Evolutionary conservation across 441 rosid genomes (phyloP), one percentile per base, ranked within the genome.

Genomic region (Adansonia gregorii): DNA sequence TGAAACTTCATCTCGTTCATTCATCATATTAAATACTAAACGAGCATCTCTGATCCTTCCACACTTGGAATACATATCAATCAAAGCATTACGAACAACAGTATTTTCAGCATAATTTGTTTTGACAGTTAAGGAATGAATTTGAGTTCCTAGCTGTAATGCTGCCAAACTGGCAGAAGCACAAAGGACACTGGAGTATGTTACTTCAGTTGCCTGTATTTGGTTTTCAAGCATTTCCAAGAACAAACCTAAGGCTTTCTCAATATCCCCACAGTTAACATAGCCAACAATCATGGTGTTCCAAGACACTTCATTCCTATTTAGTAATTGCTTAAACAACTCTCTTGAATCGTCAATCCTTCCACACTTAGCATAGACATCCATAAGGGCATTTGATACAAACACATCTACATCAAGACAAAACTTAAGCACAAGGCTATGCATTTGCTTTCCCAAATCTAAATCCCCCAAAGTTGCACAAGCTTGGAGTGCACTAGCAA

Each of bases 11-110:
- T 90, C 89, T 72, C 67, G 80, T 35, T 79, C 78, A 22, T 19
- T 77, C 82, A 93, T 82, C 84, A 48, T 80, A 58, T 88, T 85
- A 86, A 96, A 94, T 60, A 85, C 88, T 65, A 85, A 78, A 6
- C 84, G 85, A 14, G 97, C 93, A 67, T 85, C 87, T 72, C 81
- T 78, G 76, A 93, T 89, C 55, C 84, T 87, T 70, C 99, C 96
- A 60, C 98, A 94, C 85, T 94, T 94, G 52, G 99, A 94, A 82
- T 94, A 94, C 98, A 94, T 96, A 81, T 94, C 94, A 76, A 94
- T 87, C 86, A 96, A 81, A 61, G 96, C 89, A 88, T 94, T 96
- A 27, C 82, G 84, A 12, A 92, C 98, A 59, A 88, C 92, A 27
- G 69, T 66, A 56, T 84, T 77, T 68, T 86, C 82, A 59, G 87